Percentiles rank a stretch among this genome's conserved stretches.
Evolutionary conservation across 208 protist genomes (phyloP).

Genomic region (Acanthamoeba lenticulata): DNA sequence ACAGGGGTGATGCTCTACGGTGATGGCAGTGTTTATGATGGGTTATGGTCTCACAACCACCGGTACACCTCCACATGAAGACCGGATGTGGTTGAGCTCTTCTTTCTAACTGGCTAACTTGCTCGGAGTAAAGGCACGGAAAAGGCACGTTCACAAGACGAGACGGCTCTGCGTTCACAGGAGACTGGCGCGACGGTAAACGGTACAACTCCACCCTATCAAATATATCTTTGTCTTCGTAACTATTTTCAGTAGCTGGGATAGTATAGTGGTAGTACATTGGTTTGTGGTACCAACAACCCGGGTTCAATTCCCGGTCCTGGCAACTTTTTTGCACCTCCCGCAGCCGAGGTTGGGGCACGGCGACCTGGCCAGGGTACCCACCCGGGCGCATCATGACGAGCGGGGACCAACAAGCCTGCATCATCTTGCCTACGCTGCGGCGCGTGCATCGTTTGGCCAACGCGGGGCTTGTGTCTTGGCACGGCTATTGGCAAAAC

Average conservation of each 20-base stretch:
- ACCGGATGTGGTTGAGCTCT: not conserved
- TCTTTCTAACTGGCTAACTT: too few relatives aligned
- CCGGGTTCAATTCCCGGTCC: conserved; percentile 68
- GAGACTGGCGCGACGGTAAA: not conserved
- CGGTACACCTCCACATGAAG: not conserved
- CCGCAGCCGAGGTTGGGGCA: not conserved
- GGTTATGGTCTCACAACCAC: not conserved
- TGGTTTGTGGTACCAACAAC: conserved; percentile 69
- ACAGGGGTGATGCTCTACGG: conserved; percentile 10
- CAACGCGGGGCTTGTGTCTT: not conserved
- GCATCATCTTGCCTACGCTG: not conserved
- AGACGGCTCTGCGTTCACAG: not conserved
- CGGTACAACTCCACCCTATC: not conserved
- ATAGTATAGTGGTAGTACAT: conserved; percentile 71
- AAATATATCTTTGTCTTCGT: too few relatives aligned
- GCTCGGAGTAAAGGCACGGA: too few relatives aligned
- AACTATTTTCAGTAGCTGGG: not conserved
- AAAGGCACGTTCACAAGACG: not conserved
- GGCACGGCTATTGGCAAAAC: not conserved
- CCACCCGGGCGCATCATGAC: not conserved
- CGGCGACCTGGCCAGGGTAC: not conserved
- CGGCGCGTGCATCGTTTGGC: not conserved
- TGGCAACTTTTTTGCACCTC: not conserved
- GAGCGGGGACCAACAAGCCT: not conserved
- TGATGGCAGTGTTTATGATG: conserved; percentile 21